These are phyloP conservation scores for Oropetium thomaeum DNA, from an alignment of 176 grass and related monocot species.

Conservation along the genomic window DNA sequence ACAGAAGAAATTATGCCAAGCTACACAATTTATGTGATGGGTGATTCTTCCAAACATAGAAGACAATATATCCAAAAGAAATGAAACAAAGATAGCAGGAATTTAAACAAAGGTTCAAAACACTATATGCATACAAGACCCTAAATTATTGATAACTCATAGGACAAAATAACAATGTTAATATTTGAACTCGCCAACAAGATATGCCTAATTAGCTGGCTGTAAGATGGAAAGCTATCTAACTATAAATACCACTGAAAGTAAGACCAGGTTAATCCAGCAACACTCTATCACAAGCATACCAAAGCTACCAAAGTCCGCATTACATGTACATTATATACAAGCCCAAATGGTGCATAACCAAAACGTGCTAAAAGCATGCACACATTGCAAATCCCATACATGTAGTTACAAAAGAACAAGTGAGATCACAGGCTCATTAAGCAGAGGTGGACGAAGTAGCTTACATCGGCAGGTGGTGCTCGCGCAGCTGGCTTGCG, in stretches of 20 bases:
- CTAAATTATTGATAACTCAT: background rate
- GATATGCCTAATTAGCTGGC: background rate
- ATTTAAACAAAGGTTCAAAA: background rate
- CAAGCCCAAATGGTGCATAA: background rate
- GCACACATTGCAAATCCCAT: background rate
- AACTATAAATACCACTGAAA: background rate
- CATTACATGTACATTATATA: background rate
- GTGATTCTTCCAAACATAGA: background rate
- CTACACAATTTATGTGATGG: background rate
- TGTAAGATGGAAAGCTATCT: background rate
- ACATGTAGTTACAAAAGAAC: background rate
- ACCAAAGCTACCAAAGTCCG: background rate
- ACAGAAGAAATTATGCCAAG: background rate
- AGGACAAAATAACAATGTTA: background rate
- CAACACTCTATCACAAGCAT: background rate
- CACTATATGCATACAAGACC: background rate
- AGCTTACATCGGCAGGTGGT: constrained; percentile 71
- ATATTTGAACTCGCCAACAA: background rate
- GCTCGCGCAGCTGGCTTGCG: constrained; percentile 44
- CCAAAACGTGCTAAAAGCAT: background rate
- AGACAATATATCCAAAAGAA: background rate
- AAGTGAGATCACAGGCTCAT: background rate
- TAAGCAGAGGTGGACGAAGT: constrained; percentile 6
- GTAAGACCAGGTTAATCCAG: background rate
- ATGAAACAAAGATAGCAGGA: background rate